A percentile compares a stretch with the other conserved stretches of the same genome.
These are phyloP conservation scores for Boletus speciosus DNA, from an alignment of 768 basidiomycete species.

Conservation along the genomic window DNA sequence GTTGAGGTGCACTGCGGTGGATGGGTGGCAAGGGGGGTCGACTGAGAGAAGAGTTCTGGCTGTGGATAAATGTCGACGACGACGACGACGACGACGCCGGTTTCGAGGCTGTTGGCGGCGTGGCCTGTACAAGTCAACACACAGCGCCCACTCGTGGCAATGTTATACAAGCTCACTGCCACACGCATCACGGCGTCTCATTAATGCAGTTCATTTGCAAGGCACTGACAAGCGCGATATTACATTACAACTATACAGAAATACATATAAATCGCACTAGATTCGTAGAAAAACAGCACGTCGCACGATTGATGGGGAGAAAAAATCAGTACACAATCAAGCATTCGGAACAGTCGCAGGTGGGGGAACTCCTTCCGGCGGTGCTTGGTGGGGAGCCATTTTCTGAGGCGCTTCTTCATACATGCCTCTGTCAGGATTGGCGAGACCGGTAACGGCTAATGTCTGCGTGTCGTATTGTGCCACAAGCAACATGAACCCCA, in stretches of 20 bases:
- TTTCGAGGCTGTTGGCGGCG: constrained; percentile 2
- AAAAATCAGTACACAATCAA: background rate
- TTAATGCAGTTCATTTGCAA: background rate
- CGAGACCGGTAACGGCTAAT: constrained; percentile 10
- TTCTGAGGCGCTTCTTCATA: background rate
- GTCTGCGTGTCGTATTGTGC: background rate
- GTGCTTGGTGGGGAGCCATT: background rate
- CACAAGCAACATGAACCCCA: constrained; percentile 27
- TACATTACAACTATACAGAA: background rate
- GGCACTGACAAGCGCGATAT: background rate
- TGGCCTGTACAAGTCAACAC: background rate
- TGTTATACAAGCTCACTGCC: constrained; percentile 2
- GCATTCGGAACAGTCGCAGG: background rate
- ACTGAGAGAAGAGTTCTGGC: background rate
- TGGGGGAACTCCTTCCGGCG: background rate
- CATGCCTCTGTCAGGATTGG: constrained; percentile 2
- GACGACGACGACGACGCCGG: background rate
- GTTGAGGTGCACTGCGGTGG: constrained; percentile 15
- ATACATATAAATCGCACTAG: background rate
- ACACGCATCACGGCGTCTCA: background rate
- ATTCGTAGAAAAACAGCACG: background rate
- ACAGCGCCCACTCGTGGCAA: constrained; percentile 17
- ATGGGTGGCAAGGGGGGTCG: background rate
- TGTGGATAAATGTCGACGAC: background rate
- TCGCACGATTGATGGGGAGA: background rate